phyloP scores from a whole-genome alignment of 805 yeast genomes.

The Sugiyamaella marilandica region DNA sequence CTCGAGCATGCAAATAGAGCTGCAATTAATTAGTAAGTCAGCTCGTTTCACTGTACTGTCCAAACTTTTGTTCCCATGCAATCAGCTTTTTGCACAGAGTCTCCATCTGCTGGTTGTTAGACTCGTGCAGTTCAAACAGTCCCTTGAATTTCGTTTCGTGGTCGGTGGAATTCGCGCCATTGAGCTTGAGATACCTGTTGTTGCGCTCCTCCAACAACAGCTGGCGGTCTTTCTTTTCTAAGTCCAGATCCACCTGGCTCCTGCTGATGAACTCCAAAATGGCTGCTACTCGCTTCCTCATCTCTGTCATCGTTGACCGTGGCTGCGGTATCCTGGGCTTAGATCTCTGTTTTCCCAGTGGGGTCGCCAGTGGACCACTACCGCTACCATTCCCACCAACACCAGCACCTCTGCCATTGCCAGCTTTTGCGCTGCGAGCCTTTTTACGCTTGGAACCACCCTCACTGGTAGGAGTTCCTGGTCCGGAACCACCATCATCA shows the following conservation, averaged over 20 bases:
- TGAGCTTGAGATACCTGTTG: constrained; percentile 22
- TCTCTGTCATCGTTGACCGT: constrained; percentile 69
- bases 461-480: neutral
- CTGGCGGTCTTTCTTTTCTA: constrained; percentile 59
- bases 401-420: neutral
- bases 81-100: constrained; percentile 63
- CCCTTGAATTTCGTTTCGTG: constrained; percentile 6
- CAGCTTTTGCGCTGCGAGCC: neutral
- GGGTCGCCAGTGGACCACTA: neutral
- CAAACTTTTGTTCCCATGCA: constrained; percentile 74
- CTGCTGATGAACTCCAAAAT: constrained; percentile 87
- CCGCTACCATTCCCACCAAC: neutral
- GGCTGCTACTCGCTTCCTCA: constrained; percentile 83
- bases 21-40: neutral
- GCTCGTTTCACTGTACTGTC: constrained; percentile 37
- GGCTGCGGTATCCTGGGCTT: constrained; percentile 81
- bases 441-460: constrained; percentile 2
- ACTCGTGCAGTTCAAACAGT: constrained; percentile 7
- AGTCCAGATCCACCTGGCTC: constrained; percentile 75
- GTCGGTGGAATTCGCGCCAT: constrained; percentile 10
- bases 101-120: constrained; percentile 46
- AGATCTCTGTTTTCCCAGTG: constrained; percentile 42
- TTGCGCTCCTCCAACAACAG: constrained; percentile 39
- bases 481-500: neutral
- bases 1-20: neutral